A percentile compares a stretch with the other conserved stretches of the same genome.
Evolutionary conservation across 148 eudicot species (phyloP).

Genomic region (Silene uniflora): DNA sequence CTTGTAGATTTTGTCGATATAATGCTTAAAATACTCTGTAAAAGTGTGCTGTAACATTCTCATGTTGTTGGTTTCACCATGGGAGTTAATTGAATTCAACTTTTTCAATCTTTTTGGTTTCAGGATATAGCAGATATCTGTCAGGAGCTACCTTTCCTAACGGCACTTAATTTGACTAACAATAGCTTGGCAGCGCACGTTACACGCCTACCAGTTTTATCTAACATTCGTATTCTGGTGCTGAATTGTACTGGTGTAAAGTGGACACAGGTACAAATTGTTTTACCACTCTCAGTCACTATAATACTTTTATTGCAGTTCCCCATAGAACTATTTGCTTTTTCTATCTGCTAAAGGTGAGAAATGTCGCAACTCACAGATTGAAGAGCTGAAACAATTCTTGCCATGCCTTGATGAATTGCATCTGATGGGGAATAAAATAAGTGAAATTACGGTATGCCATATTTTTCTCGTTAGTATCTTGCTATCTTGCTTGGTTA

Average conservation of each 20-base stretch:
- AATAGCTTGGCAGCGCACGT: slow-evolving; percentile 55
- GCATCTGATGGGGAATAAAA: slow-evolving; percentile 79
- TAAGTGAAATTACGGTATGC: slow-evolving; percentile 60
- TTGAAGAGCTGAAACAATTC: slow-evolving; percentile 60
- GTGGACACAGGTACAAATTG: slow-evolving; percentile 67
- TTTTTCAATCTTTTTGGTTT: slow-evolving; percentile 10
- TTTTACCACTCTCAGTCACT: not conserved
- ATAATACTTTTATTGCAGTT: not conserved
- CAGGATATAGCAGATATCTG: slow-evolving; percentile 82
- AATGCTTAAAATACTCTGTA: not conserved
- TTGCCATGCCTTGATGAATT: slow-evolving; percentile 72
- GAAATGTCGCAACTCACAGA: slow-evolving; percentile 38
- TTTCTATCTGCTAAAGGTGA: slow-evolving; percentile 8
- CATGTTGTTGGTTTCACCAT: not conserved
- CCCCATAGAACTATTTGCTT: not conserved
- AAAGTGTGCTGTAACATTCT: slow-evolving; percentile 2
- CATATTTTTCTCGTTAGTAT: not conserved
- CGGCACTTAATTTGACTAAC: slow-evolving; percentile 62
- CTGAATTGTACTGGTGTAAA: slow-evolving; percentile 68
- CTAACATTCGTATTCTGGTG: slow-evolving; percentile 65
- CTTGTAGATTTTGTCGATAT: no score
- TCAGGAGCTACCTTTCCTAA: slow-evolving; percentile 61
- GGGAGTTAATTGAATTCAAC: slow-evolving; percentile 9
- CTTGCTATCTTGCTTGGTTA: not conserved
- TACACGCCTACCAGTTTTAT: slow-evolving; percentile 40